Percentiles rank a stretch among this genome's conserved stretches.
phyloP scores from a whole-genome alignment of 2,329 filamentous ascomycete species.

The Cytospora leucostoma region DNA sequence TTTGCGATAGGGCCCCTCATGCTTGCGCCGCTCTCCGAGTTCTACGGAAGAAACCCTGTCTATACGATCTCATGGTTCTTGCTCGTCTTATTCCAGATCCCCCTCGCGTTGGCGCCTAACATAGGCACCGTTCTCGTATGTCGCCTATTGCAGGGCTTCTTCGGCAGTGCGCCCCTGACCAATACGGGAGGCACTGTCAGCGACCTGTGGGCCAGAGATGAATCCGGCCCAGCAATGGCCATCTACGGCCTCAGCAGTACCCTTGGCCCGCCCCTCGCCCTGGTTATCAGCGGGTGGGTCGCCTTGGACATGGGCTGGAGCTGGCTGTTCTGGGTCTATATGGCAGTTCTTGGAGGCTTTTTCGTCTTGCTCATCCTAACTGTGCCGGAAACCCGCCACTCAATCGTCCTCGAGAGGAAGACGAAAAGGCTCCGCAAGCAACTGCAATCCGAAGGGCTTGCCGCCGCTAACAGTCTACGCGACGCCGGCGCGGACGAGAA shows the following conservation, averaged over 20 bases:
- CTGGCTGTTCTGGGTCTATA: slow-evolving; percentile 23
- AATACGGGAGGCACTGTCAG: slow-evolving; percentile 20
- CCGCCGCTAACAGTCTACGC: slow-evolving; percentile 2
- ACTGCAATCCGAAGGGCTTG: slow-evolving; percentile 8
- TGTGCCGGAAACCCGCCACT: slow-evolving; percentile 18
- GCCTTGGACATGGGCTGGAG: slow-evolving; percentile 10
- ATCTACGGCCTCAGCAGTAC: slow-evolving; percentile 22
- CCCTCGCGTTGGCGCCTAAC: slow-evolving; percentile 16
- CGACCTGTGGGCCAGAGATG: slow-evolving; percentile 17
- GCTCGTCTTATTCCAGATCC: slow-evolving; percentile 20
- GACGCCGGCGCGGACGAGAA: slow-evolving; percentile 15
- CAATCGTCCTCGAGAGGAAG: slow-evolving; percentile 18
- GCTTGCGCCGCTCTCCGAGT: slow-evolving; percentile 18
- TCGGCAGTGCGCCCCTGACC: slow-evolving; percentile 22
- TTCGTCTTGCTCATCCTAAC: slow-evolving; percentile 14
- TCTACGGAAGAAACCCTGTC: slow-evolving; percentile 17
- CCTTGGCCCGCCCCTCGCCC: slow-evolving; percentile 13
- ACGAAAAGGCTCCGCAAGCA: slow-evolving; percentile 14
- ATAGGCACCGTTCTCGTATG: slow-evolving; percentile 15
- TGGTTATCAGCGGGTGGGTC: slow-evolving; percentile 15
- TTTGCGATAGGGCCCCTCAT: slow-evolving; percentile 19
- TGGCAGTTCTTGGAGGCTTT: slow-evolving; percentile 16
- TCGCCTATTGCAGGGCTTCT: slow-evolving; percentile 19
- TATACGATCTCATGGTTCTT: slow-evolving; percentile 20
- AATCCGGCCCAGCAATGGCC: slow-evolving; percentile 19